Conservation (phyloP, 805 yeast genomes). For the Blastobotrys muscicola region DNA sequence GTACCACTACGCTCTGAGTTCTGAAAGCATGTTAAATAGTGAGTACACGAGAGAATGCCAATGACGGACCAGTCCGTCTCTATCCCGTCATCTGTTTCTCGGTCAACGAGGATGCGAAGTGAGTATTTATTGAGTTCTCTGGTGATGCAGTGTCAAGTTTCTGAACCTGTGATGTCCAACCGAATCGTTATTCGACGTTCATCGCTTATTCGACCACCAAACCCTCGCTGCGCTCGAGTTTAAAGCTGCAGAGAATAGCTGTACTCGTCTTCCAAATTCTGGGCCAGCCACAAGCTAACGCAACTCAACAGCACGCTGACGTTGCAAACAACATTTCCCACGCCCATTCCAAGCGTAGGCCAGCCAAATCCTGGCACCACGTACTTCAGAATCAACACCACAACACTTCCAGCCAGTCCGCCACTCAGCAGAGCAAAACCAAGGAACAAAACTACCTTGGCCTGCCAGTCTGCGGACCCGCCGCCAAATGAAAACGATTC, state of each 20-base stretch:
- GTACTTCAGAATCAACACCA: conserved; percentile 79
- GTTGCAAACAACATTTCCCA: conserved; percentile 75
- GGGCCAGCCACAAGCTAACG: conserved; percentile 84
- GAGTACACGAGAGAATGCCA: too few relatives aligned
- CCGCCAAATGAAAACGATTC: conserved; percentile 32
- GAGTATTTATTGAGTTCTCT: too few relatives aligned
- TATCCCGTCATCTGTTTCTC: too few relatives aligned
- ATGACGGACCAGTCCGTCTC: too few relatives aligned
- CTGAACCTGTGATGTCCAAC: too few relatives aligned
- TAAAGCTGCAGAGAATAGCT: conserved; percentile 79
- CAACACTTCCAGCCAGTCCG: conserved; percentile 86
- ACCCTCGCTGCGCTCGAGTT: too few relatives aligned
- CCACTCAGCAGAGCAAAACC: conserved; percentile 93
- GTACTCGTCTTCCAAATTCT: conserved; percentile 92
- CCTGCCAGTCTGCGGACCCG: conserved; percentile 74
- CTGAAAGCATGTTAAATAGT: too few relatives aligned
- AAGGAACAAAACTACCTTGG: conserved; percentile 76
- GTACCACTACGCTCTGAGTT: too few relatives aligned
- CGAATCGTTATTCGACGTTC: too few relatives aligned
- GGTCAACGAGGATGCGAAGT: too few relatives aligned
- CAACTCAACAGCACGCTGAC: conserved; percentile 80
- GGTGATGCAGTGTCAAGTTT: too few relatives aligned
- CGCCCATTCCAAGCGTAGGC: conserved; percentile 93
- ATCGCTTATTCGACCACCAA: too few relatives aligned
- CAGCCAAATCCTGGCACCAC: conserved; percentile 65